Conservation (phyloP, 495 filamentous ascomycete species). For the Podospora conica region DNA sequence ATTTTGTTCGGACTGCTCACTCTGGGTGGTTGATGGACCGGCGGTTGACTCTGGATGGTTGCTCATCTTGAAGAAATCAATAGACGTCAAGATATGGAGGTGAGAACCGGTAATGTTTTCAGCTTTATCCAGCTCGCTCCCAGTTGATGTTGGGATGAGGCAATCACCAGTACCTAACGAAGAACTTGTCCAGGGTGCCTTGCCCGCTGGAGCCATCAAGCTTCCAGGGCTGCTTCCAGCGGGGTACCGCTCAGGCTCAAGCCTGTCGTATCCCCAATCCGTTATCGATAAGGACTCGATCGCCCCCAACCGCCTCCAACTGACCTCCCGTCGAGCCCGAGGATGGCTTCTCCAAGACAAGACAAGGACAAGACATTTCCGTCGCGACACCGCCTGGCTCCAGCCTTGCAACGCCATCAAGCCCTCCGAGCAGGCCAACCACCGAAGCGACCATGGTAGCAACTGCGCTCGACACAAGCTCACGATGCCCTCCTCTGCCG, state of each 20-base stretch:
- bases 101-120: background rate
- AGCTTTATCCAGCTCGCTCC: background rate
- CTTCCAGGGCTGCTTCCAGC: background rate
- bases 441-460: background rate
- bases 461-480: slow-evolving; percentile 1
- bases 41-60: background rate
- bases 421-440: background rate
- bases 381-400: background rate
- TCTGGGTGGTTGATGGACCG: background rate
- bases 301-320: background rate
- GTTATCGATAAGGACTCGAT: slow-evolving; percentile 5
- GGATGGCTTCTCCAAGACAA: background rate
- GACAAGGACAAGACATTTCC: background rate
- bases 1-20: slow-evolving; percentile 5
- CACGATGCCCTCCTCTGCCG: slow-evolving; percentile 17
- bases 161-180: background rate
- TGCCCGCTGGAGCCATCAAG: background rate
- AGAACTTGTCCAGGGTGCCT: background rate
- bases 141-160: background rate
- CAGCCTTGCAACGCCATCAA: background rate
- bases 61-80: background rate
- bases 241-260: background rate
- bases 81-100: background rate
- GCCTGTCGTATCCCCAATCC: background rate
- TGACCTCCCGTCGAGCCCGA: too few relatives aligned